A percentile compares a stretch with the other conserved stretches of the same genome.
These are phyloP conservation scores for Hyphodiscus sp. DNA, from an alignment of 2,329 filamentous ascomycete genomes.

Conservation along the genomic window DNA sequence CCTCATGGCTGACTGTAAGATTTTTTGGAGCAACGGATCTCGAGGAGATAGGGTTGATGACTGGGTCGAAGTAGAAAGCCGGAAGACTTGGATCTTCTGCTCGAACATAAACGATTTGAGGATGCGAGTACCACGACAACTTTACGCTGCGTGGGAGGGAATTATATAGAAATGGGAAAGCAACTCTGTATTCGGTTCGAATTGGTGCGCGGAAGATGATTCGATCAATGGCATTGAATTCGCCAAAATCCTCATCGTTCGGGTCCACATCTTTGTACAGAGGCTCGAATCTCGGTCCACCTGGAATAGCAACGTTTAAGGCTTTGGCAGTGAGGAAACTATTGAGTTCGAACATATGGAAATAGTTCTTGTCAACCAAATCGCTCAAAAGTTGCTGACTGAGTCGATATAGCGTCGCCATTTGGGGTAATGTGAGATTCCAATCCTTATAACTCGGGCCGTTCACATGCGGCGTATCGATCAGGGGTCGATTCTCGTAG, in stretches of 20 bases:
- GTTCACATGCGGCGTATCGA: slow-evolving; percentile 91
- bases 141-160: slow-evolving; percentile 91
- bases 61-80: slow-evolving; percentile 96
- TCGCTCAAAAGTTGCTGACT: slow-evolving; percentile 89
- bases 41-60: slow-evolving; percentile 95
- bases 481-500: slow-evolving; percentile 85
- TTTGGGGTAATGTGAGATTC: slow-evolving; percentile 89
- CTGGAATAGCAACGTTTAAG: slow-evolving; percentile 94
- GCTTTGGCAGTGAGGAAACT: slow-evolving; percentile 96
- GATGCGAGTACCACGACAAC: slow-evolving; percentile 87
- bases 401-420: slow-evolving; percentile 89
- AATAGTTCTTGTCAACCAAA: slow-evolving; percentile 93
- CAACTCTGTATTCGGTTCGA: slow-evolving; percentile 90
- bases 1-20: slow-evolving; percentile 84
- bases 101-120: slow-evolving; percentile 84
- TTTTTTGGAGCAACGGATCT: slow-evolving; percentile 92
- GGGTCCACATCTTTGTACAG: slow-evolving; percentile 98
- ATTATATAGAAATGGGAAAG: slow-evolving; percentile 93
- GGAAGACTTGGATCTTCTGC: slow-evolving; percentile 84
- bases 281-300: slow-evolving; percentile 92
- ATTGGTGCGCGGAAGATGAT: slow-evolving; percentile 97
- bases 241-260: slow-evolving; percentile 97
- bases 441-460: slow-evolving; percentile 94
- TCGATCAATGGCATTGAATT: slow-evolving; percentile 98
- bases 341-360: slow-evolving; percentile 92